phyloP scores from a whole-genome alignment of 805 yeast species.

The Ogataea neopini region DNA sequence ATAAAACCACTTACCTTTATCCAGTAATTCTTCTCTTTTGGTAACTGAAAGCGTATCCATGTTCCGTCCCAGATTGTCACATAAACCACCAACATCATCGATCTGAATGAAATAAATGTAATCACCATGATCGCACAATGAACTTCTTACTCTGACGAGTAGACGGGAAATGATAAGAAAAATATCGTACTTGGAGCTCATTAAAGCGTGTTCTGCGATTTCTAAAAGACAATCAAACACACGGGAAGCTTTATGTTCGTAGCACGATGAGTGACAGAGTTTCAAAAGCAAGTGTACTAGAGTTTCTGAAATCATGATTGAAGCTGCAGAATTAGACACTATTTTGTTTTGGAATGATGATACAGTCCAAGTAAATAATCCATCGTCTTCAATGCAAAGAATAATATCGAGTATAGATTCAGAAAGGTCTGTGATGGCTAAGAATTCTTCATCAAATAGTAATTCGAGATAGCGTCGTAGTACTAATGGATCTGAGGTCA shows the following conservation, averaged over 20 bases:
- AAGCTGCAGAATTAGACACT: conserved; percentile 4
- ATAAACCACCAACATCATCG: conserved; percentile 63
- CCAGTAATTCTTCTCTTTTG: conserved; percentile 23
- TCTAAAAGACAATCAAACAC: conserved; percentile 16
- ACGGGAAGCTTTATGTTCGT: conserved; percentile 13
- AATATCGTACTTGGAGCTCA: conserved; percentile 21
- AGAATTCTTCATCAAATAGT: conserved; percentile 19
- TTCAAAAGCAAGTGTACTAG: conserved; percentile 17
- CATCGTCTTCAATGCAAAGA: conserved; percentile 9
- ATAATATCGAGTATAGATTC: conserved; percentile 1
- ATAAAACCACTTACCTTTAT: conserved; percentile 50
- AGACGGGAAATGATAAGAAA: conserved; percentile 52
- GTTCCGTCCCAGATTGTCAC: conserved; percentile 59
- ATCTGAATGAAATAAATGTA: conserved; percentile 53
- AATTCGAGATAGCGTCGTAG: conserved; percentile 19
- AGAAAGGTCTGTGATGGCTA: conserved; percentile 2
- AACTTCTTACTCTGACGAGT: conserved; percentile 51
- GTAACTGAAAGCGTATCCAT: conserved; percentile 28
- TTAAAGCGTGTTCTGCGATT: conserved; percentile 13
- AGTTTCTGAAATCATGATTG: conserved; percentile 7
- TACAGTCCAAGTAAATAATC: conserved; percentile 6
- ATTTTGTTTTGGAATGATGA: conserved; percentile 7
- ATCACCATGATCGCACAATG: conserved; percentile 29
- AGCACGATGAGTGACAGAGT: conserved; percentile 18
- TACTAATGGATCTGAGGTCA: conserved; percentile 18